A percentile compares a stretch with the other conserved stretches of the same genome.
Conservation (phyloP, 2,329 filamentous ascomycete species). For the Metarhizium robertsii region DNA sequence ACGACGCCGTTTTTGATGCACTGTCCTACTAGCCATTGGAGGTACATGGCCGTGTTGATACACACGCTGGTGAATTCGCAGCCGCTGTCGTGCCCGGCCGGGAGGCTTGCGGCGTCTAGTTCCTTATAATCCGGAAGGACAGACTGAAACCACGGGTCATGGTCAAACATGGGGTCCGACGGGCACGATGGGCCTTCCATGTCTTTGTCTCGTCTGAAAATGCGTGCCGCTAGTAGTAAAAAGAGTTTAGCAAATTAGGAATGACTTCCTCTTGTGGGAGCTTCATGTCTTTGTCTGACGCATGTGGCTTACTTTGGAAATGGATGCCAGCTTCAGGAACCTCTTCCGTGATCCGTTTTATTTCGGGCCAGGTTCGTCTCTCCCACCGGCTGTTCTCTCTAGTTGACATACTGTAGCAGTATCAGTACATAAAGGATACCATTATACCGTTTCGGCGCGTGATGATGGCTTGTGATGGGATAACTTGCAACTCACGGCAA, state of each 20-base stretch:
- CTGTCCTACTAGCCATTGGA: conserved; percentile 76
- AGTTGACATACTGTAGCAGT: conserved; percentile 30
- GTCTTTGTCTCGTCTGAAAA: conserved; percentile 55
- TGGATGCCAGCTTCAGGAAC: conserved; percentile 73
- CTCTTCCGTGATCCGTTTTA: conserved; percentile 47
- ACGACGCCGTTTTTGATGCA: conserved; percentile 65
- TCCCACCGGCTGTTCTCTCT: conserved; percentile 45
- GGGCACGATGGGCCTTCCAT: conserved; percentile 30
- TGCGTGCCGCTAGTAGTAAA: conserved; percentile 29
- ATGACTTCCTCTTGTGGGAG: neutral
- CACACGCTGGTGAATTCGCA: conserved; percentile 76
- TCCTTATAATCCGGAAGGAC: conserved; percentile 62
- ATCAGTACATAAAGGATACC: neutral
- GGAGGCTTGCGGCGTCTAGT: conserved; percentile 48
- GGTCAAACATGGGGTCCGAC: conserved; percentile 49
- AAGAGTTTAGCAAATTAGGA: neutral
- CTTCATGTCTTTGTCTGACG: neutral
- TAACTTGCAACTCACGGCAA: conserved; percentile 49
- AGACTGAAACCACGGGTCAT: conserved; percentile 66
- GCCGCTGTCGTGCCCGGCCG: conserved; percentile 58
- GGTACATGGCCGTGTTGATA: conserved; percentile 83
- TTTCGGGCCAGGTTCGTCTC: conserved; percentile 52
- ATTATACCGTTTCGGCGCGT: too few relatives aligned
- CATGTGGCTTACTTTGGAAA: conserved; percentile 49
- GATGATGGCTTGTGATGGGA: neutral